Evolutionary conservation across 2,329 filamentous ascomycete genomes (phyloP).

Genomic region (Esteya vermicola): DNA sequence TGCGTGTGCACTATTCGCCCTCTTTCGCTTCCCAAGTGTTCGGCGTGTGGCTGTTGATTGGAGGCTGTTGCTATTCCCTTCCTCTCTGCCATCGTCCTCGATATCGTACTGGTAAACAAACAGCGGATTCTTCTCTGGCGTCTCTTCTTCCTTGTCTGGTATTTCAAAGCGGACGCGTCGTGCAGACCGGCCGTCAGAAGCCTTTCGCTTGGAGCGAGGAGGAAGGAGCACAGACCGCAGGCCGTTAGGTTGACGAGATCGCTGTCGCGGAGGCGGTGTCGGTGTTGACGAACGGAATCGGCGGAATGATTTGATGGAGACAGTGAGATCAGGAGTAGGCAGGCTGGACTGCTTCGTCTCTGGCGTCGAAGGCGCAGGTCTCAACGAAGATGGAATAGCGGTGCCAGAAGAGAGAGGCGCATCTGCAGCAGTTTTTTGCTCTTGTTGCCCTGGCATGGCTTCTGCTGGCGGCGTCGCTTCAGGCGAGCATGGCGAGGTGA

Average conservation of each 20-base stretch:
- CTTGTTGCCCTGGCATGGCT: not conserved
- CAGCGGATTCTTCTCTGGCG: not conserved
- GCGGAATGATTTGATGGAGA: slow-evolving; percentile 36
- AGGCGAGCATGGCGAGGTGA: not conserved
- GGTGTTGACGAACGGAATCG: slow-evolving; percentile 38
- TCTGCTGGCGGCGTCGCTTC: no score
- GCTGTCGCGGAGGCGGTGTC: slow-evolving; percentile 15
- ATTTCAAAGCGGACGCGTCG: slow-evolving; percentile 21
- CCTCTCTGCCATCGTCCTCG: slow-evolving; percentile 2
- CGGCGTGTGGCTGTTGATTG: not conserved
- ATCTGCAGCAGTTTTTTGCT: not conserved
- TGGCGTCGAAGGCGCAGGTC: slow-evolving; percentile 14
- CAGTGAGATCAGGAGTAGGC: slow-evolving; percentile 29
- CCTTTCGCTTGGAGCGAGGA: slow-evolving; percentile 6
- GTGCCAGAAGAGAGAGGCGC: not conserved
- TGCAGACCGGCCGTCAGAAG: not conserved
- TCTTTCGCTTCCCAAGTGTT: not conserved
- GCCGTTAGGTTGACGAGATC: not conserved
- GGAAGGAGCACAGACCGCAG: slow-evolving; percentile 7
- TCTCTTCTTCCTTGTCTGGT: not conserved
- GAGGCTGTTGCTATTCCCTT: no score
- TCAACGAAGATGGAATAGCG: not conserved
- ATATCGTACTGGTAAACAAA: not conserved
- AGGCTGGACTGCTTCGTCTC: slow-evolving; percentile 16
- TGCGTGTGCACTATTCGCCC: not conserved